Evolutionary conservation across 73 alveolate genomes (phyloP), one percentile per base, ranked within the genome.

Genomic region (Breviolum minutum): DNA sequence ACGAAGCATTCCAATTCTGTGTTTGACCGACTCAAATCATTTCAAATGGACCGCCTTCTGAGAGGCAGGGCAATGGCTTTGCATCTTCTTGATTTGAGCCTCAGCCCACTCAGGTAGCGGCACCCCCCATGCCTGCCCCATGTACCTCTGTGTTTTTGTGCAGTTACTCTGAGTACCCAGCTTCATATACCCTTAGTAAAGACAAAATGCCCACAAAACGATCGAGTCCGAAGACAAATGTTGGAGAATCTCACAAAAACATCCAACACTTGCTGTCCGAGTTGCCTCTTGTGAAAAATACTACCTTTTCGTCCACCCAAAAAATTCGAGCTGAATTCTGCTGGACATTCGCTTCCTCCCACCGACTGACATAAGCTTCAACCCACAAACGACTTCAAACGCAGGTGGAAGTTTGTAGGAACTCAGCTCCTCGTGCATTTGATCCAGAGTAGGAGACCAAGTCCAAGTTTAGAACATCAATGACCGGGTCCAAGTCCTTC

Each of bases 41-140:
- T 40, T 40, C 54, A 40, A 40, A 40, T 40, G n/a, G 22, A 48
- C 26, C 88, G 61, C 98, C 98, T 92, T 92, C 66, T 92, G 82
- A 19, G 98, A 92, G 30, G 54, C 54, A n/a, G 98, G 98, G 98
- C 98, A 92, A 26, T 74, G 29, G 69, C 29, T 76, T n/a, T 76
- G 82, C 91, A 92, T 92, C 98, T 92, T 92, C 98, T 61, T 30
- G 81, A 92, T 92, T n/a, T 92, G 98, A n/a, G 98, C 98, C 97
- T 91, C 29, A 29, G 22, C n/a, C n/a, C n/a, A n/a, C n/a, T n/a
- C n/a, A n/a, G n/a, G n/a, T n/a, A n/a, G n/a, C n/a, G n/a, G 8
- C 32, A 17, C 87, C 24, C 26, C 61, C 26, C 87, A 40, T 8
- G 20, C 54, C 54, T 40, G 54, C 54, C 54, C 3, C 54, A 3